Percentiles rank a stretch among this genome's conserved stretches.
These are phyloP conservation scores for Yamadazyma ubonensis DNA, from an alignment of 805 yeast genomes.

Conservation along the genomic window DNA sequence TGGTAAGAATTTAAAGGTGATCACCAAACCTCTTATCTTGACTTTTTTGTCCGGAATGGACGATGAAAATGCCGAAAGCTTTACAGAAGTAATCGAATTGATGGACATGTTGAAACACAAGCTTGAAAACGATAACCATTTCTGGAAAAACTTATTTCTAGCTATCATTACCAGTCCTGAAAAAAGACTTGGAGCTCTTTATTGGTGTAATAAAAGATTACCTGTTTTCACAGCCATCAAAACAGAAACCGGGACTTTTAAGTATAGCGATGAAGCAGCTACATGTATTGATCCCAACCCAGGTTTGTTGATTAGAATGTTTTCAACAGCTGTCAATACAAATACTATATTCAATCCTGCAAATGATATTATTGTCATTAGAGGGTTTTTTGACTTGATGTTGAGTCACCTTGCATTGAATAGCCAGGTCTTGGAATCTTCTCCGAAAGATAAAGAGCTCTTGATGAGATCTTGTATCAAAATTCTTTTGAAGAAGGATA, in stretches of 20 bases:
- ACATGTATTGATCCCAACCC: conserved; percentile 73
- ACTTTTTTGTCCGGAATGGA: conserved; percentile 86
- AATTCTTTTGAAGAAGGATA: conserved; percentile 77
- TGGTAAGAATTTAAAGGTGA: conserved; percentile 42
- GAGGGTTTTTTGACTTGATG: conserved; percentile 86
- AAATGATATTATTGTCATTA: conserved; percentile 64
- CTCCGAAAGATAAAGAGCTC: conserved; percentile 53
- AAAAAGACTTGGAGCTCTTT: conserved; percentile 77
- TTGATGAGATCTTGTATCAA: conserved; percentile 62
- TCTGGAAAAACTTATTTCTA: conserved; percentile 82
- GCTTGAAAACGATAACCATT: conserved; percentile 65
- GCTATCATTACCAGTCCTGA: conserved; percentile 78
- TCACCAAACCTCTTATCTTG: conserved; percentile 69
- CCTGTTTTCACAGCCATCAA: conserved; percentile 55
- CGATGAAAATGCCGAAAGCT: conserved; percentile 87
- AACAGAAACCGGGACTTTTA: conserved; percentile 10
- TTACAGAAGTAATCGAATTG: conserved; percentile 55
- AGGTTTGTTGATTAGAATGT: conserved; percentile 72
- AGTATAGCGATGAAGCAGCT: conserved; percentile 49
- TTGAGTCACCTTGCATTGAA: conserved; percentile 64
- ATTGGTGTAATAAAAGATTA: conserved; percentile 65
- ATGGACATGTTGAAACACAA: conserved; percentile 59
- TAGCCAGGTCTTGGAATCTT: conserved; percentile 54
- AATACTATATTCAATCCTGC: conserved; percentile 30
- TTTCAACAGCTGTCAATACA: conserved; percentile 62